A percentile compares a stretch with the other conserved stretches of the same genome.
Evolutionary conservation across 176 grass and related monocot genomes (phyloP).

Genomic region (Bolboschoenus planiculmis): DNA sequence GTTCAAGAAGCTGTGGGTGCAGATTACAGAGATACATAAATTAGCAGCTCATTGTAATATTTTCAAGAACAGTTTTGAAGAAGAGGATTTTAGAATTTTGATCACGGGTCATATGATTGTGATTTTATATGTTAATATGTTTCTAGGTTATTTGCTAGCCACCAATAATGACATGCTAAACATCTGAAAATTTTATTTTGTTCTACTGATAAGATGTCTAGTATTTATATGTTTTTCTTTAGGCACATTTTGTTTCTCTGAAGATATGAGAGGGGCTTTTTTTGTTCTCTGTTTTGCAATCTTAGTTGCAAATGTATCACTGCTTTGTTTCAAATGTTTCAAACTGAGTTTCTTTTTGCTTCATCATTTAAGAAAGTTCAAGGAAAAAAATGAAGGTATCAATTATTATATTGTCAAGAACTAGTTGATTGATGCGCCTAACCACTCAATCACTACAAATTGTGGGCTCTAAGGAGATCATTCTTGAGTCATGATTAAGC

Average conservation of each 20-base stretch:
- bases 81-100: constrained; percentile 4
- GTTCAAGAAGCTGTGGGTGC: constrained; percentile 72
- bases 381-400: background rate
- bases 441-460: background rate
- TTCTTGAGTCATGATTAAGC: background rate
- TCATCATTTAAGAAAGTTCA: background rate
- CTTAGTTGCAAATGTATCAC: background rate
- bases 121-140: constrained; percentile 20
- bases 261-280: background rate
- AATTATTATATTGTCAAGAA: background rate
- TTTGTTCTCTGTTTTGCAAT: background rate
- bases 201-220: background rate
- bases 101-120: constrained; percentile 7
- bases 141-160: constrained; percentile 5
- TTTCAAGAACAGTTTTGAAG: background rate
- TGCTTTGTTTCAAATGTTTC: background rate
- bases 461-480: background rate
- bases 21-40: constrained; percentile 49
- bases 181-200: background rate
- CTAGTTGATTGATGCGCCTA: background rate
- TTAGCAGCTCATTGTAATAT: background rate
- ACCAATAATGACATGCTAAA: background rate
- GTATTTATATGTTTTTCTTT: background rate
- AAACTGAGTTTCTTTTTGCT: background rate
- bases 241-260: background rate